A percentile compares a stretch with the other conserved stretches of the same genome.
These are phyloP conservation scores for Hypoxylon sp. DNA, from an alignment of 2,329 filamentous ascomycete species.

Conservation along the genomic window DNA sequence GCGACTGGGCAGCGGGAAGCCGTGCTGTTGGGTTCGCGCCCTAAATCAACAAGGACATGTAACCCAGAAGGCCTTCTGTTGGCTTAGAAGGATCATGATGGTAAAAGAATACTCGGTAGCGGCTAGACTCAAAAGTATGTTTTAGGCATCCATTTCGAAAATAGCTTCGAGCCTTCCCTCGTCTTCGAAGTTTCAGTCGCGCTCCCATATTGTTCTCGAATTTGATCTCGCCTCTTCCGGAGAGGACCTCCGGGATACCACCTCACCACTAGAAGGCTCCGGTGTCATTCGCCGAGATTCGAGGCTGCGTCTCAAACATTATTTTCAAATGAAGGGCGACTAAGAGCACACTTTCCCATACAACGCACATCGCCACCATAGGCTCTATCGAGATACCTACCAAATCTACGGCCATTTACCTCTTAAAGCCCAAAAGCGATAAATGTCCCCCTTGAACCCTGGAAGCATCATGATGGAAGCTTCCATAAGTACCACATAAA, in stretches of 20 bases:
- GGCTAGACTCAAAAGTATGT: not conserved
- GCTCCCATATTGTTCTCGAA: not conserved
- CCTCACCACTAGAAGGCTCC: not conserved
- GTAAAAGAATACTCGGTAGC: not conserved
- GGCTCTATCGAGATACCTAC: not conserved
- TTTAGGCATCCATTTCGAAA: not conserved
- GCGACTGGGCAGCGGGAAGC: not conserved
- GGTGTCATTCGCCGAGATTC: not conserved
- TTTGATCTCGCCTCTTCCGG: not conserved
- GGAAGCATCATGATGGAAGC: not conserved
- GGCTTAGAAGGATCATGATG: no score
- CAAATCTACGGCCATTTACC: not conserved
- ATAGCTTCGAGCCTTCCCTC: not conserved
- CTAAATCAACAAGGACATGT: not conserved
- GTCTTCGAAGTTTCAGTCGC: not conserved
- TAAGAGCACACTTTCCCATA: not conserved
- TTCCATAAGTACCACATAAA: not conserved
- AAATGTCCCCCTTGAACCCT: no score
- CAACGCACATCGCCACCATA: not conserved
- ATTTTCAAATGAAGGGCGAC: not conserved
- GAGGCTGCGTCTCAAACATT: not conserved
- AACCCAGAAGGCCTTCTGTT: no score
- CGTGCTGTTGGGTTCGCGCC: not conserved
- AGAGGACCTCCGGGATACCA: not conserved
- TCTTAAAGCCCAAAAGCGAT: no score